phyloP scores from a whole-genome alignment of 169 alveolate genomes.

The Eimeria praecox region DNA sequence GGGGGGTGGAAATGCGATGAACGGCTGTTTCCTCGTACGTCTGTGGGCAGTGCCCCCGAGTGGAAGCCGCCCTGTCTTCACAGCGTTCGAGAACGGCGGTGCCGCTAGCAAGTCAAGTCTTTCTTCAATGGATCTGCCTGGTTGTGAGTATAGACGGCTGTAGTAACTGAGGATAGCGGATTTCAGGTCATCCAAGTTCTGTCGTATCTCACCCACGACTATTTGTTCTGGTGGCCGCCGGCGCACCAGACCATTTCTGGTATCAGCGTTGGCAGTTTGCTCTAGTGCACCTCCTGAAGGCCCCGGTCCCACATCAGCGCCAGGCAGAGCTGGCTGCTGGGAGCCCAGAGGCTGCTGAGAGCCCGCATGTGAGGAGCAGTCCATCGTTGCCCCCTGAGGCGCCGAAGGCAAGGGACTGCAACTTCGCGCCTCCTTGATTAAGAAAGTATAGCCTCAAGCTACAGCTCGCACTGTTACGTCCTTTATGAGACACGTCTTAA shows the following conservation, averaged over 20 bases:
- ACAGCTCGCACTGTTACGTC: not conserved
- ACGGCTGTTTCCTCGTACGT: not conserved
- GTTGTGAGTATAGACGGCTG: conserved; percentile 63
- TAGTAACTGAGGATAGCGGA: conserved; percentile 69
- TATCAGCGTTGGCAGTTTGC: not conserved
- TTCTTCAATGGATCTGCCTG: conserved; percentile 68
- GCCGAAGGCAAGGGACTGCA: not conserved
- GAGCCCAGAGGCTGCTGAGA: not conserved
- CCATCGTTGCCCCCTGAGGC: not conserved
- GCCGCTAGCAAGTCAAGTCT: conserved; percentile 75
- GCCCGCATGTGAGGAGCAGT: not conserved
- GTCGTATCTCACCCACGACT: conserved; percentile 76
- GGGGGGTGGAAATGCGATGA: conserved; percentile 35
- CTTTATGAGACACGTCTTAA: not conserved
- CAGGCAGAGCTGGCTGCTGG: not conserved
- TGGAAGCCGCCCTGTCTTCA: not conserved
- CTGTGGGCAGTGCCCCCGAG: not conserved
- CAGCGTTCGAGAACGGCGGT: conserved; percentile 52
- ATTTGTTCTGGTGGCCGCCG: conserved; percentile 67
- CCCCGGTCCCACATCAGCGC: conserved; percentile 3
- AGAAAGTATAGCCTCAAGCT: not conserved
- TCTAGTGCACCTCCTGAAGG: not conserved
- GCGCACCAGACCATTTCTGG: not conserved
- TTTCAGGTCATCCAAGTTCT: conserved; percentile 76
- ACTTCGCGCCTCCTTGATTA: not conserved